Evolutionary conservation across 2,329 filamentous ascomycete species (phyloP).

Genomic region (Orbilia javanica): DNA sequence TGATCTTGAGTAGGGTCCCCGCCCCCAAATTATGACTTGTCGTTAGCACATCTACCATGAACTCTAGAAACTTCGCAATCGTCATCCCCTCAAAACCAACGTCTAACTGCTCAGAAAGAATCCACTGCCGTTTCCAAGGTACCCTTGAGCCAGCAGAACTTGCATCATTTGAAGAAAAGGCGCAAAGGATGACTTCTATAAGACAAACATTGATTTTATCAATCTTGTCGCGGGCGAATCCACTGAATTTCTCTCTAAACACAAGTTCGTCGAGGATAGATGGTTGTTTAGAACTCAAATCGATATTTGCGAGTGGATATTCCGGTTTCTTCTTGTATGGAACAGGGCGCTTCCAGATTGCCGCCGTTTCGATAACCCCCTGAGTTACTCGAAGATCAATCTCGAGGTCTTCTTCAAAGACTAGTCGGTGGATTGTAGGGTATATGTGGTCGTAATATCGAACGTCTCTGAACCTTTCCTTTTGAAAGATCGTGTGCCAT

Average conservation of each 20-base stretch:
- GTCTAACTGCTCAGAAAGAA: not conserved
- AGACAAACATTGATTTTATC: not conserved
- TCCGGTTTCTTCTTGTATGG: not conserved
- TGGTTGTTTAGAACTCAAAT: not conserved
- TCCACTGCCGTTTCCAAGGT: conserved; percentile 3
- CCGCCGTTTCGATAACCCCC: not conserved
- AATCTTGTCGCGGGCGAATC: not conserved
- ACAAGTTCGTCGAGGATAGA: not conserved
- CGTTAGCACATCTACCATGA: not conserved
- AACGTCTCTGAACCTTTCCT: not conserved
- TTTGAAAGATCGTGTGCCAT: conserved; percentile 2
- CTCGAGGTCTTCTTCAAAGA: not conserved
- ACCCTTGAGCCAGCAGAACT: not conserved
- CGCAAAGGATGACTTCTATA: not conserved
- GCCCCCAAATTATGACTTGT: not conserved
- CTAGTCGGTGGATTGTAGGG: not conserved
- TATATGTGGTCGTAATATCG: not conserved
- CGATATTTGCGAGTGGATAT: not conserved
- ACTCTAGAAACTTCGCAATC: not conserved
- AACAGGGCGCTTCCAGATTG: conserved; percentile 1
- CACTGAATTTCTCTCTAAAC: not conserved
- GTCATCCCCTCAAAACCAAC: not conserved
- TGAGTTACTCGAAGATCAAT: not conserved
- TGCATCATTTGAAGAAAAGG: not conserved
- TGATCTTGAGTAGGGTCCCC: not conserved